A percentile compares a stretch with the other conserved stretches of the same genome.
Conservation (phyloP, 1,139 yeast genomes). For the Hyphopichia buzzinii region DNA sequence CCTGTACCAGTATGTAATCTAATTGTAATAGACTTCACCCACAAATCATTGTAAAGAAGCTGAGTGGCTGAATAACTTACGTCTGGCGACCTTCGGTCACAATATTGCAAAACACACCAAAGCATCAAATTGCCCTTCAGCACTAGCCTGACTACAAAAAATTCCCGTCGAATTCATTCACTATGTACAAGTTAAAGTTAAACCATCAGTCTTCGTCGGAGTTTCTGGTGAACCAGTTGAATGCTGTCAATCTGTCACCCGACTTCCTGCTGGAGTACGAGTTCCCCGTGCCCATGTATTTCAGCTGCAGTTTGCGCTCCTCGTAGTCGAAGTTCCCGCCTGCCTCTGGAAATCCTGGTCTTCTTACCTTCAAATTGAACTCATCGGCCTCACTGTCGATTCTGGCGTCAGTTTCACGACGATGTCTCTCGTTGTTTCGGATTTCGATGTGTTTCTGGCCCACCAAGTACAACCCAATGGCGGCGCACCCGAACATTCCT, state of each 20-base stretch:
- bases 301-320: constrained; percentile 55
- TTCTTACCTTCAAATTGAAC: constrained; percentile 24
- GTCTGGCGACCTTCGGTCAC: no score
- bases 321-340: constrained; percentile 28
- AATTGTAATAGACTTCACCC: no score
- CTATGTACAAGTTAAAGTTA: constrained; percentile 1
- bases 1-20: neutral
- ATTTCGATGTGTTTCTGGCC: constrained; percentile 40
- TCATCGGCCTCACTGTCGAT: constrained; percentile 32
- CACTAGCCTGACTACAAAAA: no score
- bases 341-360: constrained; percentile 38
- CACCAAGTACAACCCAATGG: constrained; percentile 29
- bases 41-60: no score
- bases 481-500: constrained; percentile 31
- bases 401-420: constrained; percentile 38
- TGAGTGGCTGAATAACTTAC: no score
- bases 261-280: constrained; percentile 54
- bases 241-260: constrained; percentile 44
- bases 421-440: constrained; percentile 37
- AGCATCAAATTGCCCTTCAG: no score
- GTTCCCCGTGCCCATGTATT: constrained; percentile 64
- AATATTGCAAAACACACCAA: no score
- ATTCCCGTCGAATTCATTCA: no score
- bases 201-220: constrained; percentile 11
- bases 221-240: constrained; percentile 26